phyloP scores from a whole-genome alignment of 768 basidiomycete genomes.

The Symmetrospora coprosmae region DNA sequence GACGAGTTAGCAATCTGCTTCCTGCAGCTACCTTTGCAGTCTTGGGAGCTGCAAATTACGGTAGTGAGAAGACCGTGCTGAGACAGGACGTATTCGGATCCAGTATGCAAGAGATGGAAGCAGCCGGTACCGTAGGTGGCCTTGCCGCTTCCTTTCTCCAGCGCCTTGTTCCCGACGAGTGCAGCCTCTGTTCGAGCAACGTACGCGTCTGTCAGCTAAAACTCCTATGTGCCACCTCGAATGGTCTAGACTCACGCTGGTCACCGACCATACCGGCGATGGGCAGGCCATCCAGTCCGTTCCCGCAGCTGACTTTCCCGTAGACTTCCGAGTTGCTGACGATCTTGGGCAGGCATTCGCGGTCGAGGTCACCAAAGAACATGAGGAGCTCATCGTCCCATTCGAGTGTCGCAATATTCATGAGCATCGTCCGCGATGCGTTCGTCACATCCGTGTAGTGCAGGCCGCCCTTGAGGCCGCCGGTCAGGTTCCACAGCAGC shows the following conservation, averaged over 20 bases:
- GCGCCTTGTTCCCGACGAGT: constrained; percentile 87
- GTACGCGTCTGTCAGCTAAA: too few species aligned
- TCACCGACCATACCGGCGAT: constrained; percentile 94
- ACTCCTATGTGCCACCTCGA: too few species aligned
- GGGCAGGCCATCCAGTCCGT: constrained; percentile 47
- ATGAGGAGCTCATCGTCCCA: constrained; percentile 72
- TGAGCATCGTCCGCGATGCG: constrained; percentile 84
- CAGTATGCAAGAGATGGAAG: constrained; percentile 90
- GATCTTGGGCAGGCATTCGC: constrained; percentile 64
- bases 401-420: constrained; percentile 62
- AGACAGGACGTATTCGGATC: constrained; percentile 68
- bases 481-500: constrained; percentile 62
- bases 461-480: constrained; percentile 52
- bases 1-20: too few species aligned
- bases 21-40: too few species aligned
- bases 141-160: constrained; percentile 54
- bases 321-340: constrained; percentile 88
- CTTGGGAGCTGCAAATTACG: constrained; percentile 40
- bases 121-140: constrained; percentile 94
- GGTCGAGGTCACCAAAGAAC: constrained; percentile 65
- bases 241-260: too few species aligned
- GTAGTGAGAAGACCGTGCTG: constrained; percentile 78
- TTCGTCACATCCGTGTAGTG: constrained; percentile 90
- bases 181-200: too few species aligned
- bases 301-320: constrained; percentile 48